These are phyloP conservation scores for Pterocarpus macrocarpus DNA, from an alignment of 306 rosid genomes.

Conservation along the genomic window DNA sequence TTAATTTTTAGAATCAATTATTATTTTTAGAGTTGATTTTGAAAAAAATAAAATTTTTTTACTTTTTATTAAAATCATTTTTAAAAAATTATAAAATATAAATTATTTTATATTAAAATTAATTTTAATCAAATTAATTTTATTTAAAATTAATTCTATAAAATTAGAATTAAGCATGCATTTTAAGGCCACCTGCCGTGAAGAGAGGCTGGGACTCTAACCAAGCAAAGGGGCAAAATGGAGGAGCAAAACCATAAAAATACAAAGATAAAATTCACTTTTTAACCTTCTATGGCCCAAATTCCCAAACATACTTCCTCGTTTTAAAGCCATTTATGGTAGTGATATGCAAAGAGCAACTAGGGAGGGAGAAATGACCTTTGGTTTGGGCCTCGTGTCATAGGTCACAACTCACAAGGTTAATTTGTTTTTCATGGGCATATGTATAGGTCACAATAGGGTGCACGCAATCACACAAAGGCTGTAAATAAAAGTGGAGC, in stretches of 20 bases:
- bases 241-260: not conserved
- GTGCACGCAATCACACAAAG: conserved; percentile 62
- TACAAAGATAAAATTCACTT: not conserved
- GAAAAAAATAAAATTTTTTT: no score
- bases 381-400: conserved; percentile 25
- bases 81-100: no score
- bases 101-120: no score
- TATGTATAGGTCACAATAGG: not conserved
- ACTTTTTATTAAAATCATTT: no score
- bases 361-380: conserved; percentile 10
- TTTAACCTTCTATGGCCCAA: conserved; percentile 34
- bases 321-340: conserved; percentile 35
- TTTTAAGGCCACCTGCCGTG: not conserved
- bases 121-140: no score
- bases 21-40: no score
- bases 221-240: not conserved
- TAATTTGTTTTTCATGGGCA: not conserved
- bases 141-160: no score
- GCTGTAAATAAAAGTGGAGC: conserved; percentile 35
- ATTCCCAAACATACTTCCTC: conserved; percentile 39
- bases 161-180: not conserved
- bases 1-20: no score
- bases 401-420: not conserved
- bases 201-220: not conserved
- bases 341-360: not conserved